phyloP scores from a whole-genome alignment of 768 basidiomycete genomes.

The Tricholoma sp. region DNA sequence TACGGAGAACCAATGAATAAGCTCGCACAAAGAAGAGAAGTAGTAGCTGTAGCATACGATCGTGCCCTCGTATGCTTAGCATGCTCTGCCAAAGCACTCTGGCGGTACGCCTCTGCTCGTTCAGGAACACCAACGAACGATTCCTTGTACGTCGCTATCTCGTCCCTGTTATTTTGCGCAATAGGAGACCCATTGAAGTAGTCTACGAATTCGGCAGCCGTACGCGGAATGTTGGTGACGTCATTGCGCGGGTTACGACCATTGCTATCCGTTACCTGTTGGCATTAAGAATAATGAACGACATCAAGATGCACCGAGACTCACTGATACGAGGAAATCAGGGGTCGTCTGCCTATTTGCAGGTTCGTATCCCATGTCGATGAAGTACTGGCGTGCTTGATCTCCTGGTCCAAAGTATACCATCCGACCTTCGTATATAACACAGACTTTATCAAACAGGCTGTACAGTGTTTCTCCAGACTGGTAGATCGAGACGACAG shows the following conservation, averaged over 20 bases:
- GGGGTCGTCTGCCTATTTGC: conserved; percentile 60
- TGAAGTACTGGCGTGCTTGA: conserved; percentile 68
- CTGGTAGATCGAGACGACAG: conserved; percentile 81
- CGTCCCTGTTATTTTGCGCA: conserved; percentile 32
- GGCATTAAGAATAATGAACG: not conserved
- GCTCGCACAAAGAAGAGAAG: too few species aligned
- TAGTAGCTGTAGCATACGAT: too few species aligned
- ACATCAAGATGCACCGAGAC: not conserved
- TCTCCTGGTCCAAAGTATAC: conserved; percentile 72
- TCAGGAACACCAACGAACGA: conserved; percentile 41
- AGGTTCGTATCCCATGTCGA: conserved; percentile 59
- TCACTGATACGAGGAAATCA: conserved; percentile 58
- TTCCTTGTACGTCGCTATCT: conserved; percentile 43
- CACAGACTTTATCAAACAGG: conserved; percentile 68
- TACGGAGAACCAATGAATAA: conserved; percentile 11
- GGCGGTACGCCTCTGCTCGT: conserved; percentile 33
- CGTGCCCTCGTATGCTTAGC: conserved; percentile 27
- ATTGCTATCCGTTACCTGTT: conserved; percentile 44
- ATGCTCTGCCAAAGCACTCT: conserved; percentile 47
- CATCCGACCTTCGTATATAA: conserved; percentile 72
- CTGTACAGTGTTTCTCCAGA: conserved; percentile 66
- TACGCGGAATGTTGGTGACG: conserved; percentile 32
- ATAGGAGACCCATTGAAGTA: conserved; percentile 28
- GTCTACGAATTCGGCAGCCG: conserved; percentile 40
- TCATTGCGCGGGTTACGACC: conserved; percentile 40